Evolutionary conservation across 2,329 filamentous ascomycete genomes (phyloP).

Genomic region (Colletotrichum magnum): DNA sequence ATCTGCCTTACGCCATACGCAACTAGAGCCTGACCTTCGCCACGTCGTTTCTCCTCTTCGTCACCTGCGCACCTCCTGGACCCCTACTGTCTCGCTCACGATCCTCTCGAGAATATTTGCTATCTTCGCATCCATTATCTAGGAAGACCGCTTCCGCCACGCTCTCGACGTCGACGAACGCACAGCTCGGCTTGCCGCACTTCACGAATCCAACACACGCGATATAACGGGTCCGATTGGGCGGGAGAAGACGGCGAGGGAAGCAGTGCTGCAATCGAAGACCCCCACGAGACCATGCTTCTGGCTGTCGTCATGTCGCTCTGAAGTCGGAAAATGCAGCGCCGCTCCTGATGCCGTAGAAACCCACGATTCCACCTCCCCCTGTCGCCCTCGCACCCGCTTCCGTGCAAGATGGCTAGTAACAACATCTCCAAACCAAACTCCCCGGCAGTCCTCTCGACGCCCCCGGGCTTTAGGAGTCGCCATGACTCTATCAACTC

Average conservation of each 20-base stretch:
- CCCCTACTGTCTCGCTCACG: constrained; percentile 14
- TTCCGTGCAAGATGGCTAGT: constrained; percentile 47
- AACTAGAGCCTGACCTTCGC: constrained; percentile 25
- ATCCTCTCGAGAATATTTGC: constrained; percentile 10
- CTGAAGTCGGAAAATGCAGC: constrained; percentile 25
- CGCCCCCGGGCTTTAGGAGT: constrained; percentile 50
- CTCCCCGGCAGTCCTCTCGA: constrained; percentile 49
- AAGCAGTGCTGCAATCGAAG: constrained; percentile 12
- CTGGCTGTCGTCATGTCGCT: constrained; percentile 19
- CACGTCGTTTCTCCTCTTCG: constrained; percentile 32
- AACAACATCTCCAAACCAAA: constrained; percentile 48
- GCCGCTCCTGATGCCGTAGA: constrained; percentile 24
- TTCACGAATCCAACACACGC: constrained; percentile 3
- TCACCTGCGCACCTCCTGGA: constrained; percentile 24
- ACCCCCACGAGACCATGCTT: neutral
- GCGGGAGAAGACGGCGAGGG: constrained; percentile 5
- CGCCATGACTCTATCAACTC: constrained; percentile 58
- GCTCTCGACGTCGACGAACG: neutral
- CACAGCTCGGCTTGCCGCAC: constrained; percentile 5
- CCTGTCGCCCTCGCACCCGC: constrained; percentile 10
- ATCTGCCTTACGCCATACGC: constrained; percentile 5
- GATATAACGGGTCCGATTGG: constrained; percentile 8
- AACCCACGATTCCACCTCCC: constrained; percentile 2
- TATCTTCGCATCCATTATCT: neutral
- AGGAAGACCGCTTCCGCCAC: constrained; percentile 4